A percentile compares a stretch with the other conserved stretches of the same genome.
Evolutionary conservation across 208 protist genomes (phyloP).

Genomic region (Crithidia sp.): DNA sequence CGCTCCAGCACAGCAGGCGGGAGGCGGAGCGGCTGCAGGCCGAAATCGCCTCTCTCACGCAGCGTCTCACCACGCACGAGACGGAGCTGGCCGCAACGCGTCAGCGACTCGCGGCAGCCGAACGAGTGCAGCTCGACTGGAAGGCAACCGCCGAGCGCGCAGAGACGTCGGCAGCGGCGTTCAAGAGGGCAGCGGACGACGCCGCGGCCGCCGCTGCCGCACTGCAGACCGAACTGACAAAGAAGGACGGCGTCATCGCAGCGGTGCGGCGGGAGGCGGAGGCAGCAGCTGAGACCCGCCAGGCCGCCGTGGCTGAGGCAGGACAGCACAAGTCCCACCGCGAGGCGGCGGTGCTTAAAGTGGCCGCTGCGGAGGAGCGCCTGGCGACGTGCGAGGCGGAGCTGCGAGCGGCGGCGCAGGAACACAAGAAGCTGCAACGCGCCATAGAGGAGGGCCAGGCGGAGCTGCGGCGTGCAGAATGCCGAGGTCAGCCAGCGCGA

Average conservation of each 20-base stretch:
- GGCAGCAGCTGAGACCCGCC: constrained; percentile 20
- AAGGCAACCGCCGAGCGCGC: constrained; percentile 27
- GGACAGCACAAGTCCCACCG: constrained; percentile 28
- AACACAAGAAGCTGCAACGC: constrained; percentile 36
- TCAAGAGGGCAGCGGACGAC: constrained; percentile 23
- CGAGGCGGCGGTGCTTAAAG: constrained; percentile 27
- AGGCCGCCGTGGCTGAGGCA: constrained; percentile 26
- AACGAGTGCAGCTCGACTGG: constrained; percentile 25
- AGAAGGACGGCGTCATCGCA: constrained; percentile 11
- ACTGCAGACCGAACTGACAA: constrained; percentile 23
- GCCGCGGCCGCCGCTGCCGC: constrained; percentile 10
- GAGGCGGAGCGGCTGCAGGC: constrained; percentile 39
- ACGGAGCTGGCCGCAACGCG: constrained; percentile 22
- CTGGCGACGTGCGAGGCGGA: constrained; percentile 4
- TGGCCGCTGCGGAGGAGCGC: constrained; percentile 37
- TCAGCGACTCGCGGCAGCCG: constrained; percentile 31
- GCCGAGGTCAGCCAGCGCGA: constrained; percentile 40
- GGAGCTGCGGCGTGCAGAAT: constrained; percentile 32
- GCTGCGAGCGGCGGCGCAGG: constrained; percentile 24
- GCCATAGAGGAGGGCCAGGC: constrained; percentile 40
- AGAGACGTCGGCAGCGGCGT: constrained; percentile 19
- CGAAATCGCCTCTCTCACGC: constrained; percentile 30
- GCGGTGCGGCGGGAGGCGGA: constrained; percentile 30
- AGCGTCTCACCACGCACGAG: constrained; percentile 28
- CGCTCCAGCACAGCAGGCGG: constrained; percentile 15